A percentile compares a stretch with the other conserved stretches of the same genome.
phyloP scores from a whole-genome alignment of 1,284 basidiomycete species.

The Trichosporon sp. region DNA sequence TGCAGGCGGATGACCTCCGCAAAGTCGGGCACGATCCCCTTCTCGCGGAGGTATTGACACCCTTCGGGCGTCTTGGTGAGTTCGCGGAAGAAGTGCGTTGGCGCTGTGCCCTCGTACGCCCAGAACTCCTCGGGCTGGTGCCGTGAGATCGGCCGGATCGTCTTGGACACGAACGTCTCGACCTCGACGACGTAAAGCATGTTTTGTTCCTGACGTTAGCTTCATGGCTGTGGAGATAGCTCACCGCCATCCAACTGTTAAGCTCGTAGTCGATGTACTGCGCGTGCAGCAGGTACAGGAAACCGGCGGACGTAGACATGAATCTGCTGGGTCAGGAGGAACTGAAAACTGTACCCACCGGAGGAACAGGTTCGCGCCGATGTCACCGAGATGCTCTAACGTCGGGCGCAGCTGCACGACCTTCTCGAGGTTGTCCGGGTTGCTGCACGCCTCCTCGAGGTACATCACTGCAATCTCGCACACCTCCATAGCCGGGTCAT shows the following conservation, averaged over 20 bases:
- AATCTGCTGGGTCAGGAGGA: conserved; percentile 65
- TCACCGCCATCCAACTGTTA: conserved; percentile 90
- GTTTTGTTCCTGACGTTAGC: conserved; percentile 50
- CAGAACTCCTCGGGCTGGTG: conserved; percentile 52
- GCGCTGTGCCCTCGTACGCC: conserved; percentile 82
- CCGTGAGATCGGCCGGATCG: conserved; percentile 47
- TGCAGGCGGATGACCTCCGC: conserved; percentile 86
- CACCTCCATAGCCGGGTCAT: conserved; percentile 87
- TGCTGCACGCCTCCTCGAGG: conserved; percentile 85
- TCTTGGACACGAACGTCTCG: conserved; percentile 55
- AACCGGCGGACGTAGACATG: conserved; percentile 90
- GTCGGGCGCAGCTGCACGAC: conserved; percentile 94
- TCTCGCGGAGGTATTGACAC: conserved; percentile 83
- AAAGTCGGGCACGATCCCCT: conserved; percentile 89
- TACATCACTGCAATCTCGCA: conserved; percentile 85
- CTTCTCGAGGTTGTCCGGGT: conserved; percentile 77
- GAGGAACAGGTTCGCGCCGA: conserved; percentile 82
- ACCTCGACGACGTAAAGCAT: conserved; percentile 55
- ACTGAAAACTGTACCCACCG: conserved; percentile 63
- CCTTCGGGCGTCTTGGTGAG: conserved; percentile 95
- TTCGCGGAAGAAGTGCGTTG: conserved; percentile 96
- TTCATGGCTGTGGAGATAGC: conserved; percentile 39
- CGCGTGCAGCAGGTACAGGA: conserved; percentile 85
- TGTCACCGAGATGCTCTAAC: conserved; percentile 90
- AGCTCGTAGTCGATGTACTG: conserved; percentile 93